Evolutionary conservation across 2,329 filamentous ascomycete species (phyloP).

Genomic region (Colletotrichum tofieldiae): DNA sequence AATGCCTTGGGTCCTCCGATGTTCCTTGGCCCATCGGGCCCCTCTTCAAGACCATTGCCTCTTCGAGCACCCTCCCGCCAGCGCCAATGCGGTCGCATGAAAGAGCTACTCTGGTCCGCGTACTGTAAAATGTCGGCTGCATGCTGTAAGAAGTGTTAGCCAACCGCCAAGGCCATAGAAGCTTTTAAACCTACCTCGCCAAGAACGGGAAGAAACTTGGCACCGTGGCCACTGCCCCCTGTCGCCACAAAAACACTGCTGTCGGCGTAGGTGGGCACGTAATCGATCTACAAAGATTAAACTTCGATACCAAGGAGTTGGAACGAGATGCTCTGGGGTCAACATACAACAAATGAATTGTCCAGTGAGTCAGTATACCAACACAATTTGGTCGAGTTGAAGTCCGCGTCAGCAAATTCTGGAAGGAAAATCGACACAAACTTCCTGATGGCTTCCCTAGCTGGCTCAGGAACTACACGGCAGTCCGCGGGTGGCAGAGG

Average conservation of each 20-base stretch:
- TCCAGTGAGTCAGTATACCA: constrained; percentile 73
- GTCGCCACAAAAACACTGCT: constrained; percentile 54
- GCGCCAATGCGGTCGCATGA: constrained; percentile 51
- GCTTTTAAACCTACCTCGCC: constrained; percentile 47
- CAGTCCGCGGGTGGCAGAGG: constrained; percentile 48
- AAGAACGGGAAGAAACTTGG: constrained; percentile 55
- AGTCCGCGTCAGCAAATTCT: constrained; percentile 55
- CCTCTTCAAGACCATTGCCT: constrained; percentile 52
- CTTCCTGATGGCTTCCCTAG: constrained; percentile 46
- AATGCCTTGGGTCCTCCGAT: constrained; percentile 25
- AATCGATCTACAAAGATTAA: constrained; percentile 48
- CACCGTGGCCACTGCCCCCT: constrained; percentile 55
- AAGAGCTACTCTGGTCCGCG: constrained; percentile 47
- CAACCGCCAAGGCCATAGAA: not conserved
- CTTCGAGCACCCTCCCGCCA: constrained; percentile 49
- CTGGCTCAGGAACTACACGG: constrained; percentile 44
- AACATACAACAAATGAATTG: constrained; percentile 63
- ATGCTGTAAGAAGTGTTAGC: constrained; percentile 47
- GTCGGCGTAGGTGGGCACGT: constrained; percentile 50
- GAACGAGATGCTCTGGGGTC: not conserved
- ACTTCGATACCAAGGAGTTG: accelerated
- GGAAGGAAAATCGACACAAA: constrained; percentile 60
- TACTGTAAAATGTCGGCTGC: constrained; percentile 52
- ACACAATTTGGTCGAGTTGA: constrained; percentile 65
- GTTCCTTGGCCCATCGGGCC: constrained; percentile 47